Base-by-base conservation (phyloP, 2,329 filamentous ascomycete genomes). In the Blumeria hordei region DNA sequence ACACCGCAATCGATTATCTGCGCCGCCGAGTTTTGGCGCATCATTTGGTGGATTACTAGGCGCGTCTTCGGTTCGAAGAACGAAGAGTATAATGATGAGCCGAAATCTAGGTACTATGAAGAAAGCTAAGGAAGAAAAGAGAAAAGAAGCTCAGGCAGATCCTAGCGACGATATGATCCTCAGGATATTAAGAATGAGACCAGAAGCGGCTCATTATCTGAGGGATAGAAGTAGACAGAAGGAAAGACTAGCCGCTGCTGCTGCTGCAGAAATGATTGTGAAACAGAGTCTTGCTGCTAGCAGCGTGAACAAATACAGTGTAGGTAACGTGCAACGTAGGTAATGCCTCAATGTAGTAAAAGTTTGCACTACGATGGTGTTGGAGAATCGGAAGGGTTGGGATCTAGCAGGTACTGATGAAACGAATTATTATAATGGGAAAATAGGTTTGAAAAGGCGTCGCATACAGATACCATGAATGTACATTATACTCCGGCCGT, bases 111-210 rank as follows among this genome's bases (percentile, higher is more conserved):
- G 92, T 49, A 96, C 92, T 7, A 96, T 98, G 88, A 83, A 81
- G 62, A 86, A 90, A 65, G 88, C 85, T 43, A 96, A 96, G 69
- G 88, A 94, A 67, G 90, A 94, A 69, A 95, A 94, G 71, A 76
- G 92, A 59, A 88, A 88, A 62, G 90, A 96, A 66, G 87, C 88
- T 1, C 92, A 98, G 66, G 90, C 92, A 1, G 92, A 96, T 66
- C 90, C 92, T 1, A 94, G 83, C 66, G 92, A 98, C 67, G 92
- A 98, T 66, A 96, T 96, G 85, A 96, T 98, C 60, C 69, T 98
- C 62, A 77, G 92, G 18, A 98, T 98, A 60, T 69, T 98, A 60
- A 77, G 92, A 54, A 98, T 98, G 92, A 75, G 92, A 50, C 87
- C 88, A 2, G 92, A 96, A 69, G 92, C 92, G 3, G 76, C 81